Evolutionary conservation across 208 protist species (phyloP).

Genomic region (Lotmaria passim): DNA sequence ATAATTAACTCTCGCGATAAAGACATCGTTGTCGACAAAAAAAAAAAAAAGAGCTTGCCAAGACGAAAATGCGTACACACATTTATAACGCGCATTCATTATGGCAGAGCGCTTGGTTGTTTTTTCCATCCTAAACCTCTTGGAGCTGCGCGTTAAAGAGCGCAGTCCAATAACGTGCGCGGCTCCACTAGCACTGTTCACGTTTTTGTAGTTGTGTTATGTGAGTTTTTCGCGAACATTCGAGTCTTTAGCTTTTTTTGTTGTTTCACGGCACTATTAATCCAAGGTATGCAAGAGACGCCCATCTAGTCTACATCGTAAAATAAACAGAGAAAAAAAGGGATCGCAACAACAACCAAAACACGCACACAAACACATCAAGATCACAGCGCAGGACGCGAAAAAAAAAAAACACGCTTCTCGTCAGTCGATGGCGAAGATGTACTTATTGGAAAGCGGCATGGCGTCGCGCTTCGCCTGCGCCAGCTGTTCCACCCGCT

Average conservation of each 20-base stretch:
- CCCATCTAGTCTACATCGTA: not conserved
- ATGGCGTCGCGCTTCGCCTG: slow-evolving; percentile 53
- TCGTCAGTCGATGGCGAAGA: slow-evolving; percentile 82
- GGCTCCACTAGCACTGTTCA: not conserved
- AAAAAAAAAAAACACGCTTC: too few species aligned
- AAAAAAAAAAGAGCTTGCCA: too few species aligned
- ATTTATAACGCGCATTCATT: too few species aligned
- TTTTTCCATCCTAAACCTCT: too few species aligned
- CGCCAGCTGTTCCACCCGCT: slow-evolving; percentile 44
- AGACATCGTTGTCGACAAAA: too few species aligned
- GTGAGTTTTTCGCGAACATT: not conserved
- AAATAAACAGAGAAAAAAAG: not conserved
- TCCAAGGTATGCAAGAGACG: too few species aligned
- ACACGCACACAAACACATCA: not conserved
- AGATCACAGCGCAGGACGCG: not conserved
- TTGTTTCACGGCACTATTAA: not conserved
- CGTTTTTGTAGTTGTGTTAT: not conserved
- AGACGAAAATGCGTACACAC: too few species aligned
- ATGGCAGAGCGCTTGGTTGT: too few species aligned
- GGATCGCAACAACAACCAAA: not conserved
- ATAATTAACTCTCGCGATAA: too few species aligned
- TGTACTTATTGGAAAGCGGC: slow-evolving; percentile 76
- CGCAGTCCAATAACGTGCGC: too few species aligned
- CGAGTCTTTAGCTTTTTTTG: not conserved
- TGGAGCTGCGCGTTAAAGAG: too few species aligned